Conservation (phyloP, 208 protist species). For the Acanthamoeba triangularis region DNA sequence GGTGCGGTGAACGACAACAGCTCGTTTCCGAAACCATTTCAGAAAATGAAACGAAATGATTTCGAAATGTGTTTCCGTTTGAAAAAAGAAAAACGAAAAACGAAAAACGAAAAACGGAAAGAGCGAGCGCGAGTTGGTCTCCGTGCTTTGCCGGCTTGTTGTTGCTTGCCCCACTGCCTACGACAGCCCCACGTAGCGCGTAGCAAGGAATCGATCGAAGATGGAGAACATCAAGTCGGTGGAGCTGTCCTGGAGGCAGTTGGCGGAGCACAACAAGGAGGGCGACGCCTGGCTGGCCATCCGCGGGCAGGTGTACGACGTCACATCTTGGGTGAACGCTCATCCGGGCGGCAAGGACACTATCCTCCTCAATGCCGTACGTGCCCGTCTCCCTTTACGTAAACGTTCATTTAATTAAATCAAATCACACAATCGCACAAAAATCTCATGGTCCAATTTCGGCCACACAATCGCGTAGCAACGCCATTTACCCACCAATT, state of each 20-base stretch:
- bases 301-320: conserved; percentile 57
- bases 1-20: background rate
- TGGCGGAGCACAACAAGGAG: conserved; percentile 60
- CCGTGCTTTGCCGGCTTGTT: too few species aligned
- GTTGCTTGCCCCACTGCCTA: background rate
- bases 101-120: too few species aligned
- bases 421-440: background rate
- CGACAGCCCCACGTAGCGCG: background rate
- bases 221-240: background rate
- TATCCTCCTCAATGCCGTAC: conserved; percentile 59
- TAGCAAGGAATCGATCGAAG: background rate
- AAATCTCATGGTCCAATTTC: background rate
- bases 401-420: background rate
- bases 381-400: too few species aligned
- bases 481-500: too few species aligned
- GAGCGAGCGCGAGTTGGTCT: too few species aligned
- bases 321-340: conserved; percentile 47
- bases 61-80: too few species aligned
- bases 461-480: too few species aligned
- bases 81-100: too few species aligned
- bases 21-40: background rate
- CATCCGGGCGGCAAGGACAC: conserved; percentile 58
- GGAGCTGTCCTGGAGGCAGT: conserved; percentile 52
- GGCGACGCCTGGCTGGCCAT: conserved; percentile 48
- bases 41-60: too few species aligned